A percentile compares a stretch with the other conserved stretches of the same genome.
These are phyloP conservation scores for Solanum microdontum DNA, from an alignment of 257 asterid genomes.

Conservation along the genomic window DNA sequence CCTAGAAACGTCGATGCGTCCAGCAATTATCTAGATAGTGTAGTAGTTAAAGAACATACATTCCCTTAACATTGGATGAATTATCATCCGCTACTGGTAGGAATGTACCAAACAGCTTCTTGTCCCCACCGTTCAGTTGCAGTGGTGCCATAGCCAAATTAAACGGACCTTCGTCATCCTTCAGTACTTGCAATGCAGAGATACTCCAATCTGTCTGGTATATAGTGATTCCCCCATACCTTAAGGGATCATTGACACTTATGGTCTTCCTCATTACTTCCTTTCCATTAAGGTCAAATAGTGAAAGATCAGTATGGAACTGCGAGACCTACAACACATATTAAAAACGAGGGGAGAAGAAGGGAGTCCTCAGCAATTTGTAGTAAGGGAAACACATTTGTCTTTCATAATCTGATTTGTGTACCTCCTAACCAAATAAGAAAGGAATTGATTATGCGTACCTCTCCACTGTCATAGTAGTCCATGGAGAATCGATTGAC, in stretches of 20 bases:
- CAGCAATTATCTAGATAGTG: neutral
- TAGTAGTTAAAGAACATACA: slow-evolving; percentile 22
- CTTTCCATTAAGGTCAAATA: slow-evolving; percentile 65
- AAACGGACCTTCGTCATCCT: slow-evolving; percentile 79
- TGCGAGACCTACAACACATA: slow-evolving; percentile 57
- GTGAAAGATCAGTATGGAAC: slow-evolving; percentile 78
- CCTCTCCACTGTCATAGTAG: slow-evolving; percentile 90
- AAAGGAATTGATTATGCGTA: slow-evolving; percentile 5
- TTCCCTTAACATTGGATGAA: slow-evolving; percentile 59
- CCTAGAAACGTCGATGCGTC: neutral
- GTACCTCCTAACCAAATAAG: neutral
- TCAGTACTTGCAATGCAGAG: slow-evolving; percentile 71
- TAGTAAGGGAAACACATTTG: neutral
- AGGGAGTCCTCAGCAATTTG: neutral
- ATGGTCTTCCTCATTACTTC: slow-evolving; percentile 81
- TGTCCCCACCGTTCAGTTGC: slow-evolving; percentile 59
- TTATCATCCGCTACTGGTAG: slow-evolving; percentile 53
- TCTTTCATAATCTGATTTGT: neutral
- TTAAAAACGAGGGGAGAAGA: slow-evolving; percentile 2
- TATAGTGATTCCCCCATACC: slow-evolving; percentile 72
- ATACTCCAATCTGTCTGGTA: slow-evolving; percentile 60
- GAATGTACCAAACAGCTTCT: slow-evolving; percentile 80
- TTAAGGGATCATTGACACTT: slow-evolving; percentile 80
- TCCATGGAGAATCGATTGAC: slow-evolving; percentile 82
- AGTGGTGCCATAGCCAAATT: slow-evolving; percentile 94